These are phyloP conservation scores for Erodium moschatum DNA, from an alignment of 441 rosid species.

Conservation along the genomic window DNA sequence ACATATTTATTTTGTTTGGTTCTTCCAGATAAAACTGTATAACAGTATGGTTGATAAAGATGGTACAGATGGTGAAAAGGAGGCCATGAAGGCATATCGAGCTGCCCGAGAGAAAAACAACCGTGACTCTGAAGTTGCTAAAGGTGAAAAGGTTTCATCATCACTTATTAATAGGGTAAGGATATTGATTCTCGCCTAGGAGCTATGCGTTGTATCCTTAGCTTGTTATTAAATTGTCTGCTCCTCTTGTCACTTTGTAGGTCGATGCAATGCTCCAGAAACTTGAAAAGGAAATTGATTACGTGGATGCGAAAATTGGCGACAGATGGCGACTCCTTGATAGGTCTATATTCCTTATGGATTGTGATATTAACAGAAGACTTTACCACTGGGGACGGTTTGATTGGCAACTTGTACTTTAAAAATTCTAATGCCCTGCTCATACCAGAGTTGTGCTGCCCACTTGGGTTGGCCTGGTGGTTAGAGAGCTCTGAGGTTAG, in stretches of 20 bases:
- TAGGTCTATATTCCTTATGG: slow-evolving; percentile 30
- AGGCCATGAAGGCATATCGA: slow-evolving; percentile 55
- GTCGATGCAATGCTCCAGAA: slow-evolving; percentile 78
- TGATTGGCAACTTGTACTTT: no score
- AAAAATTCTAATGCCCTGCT: no score
- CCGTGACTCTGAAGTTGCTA: slow-evolving; percentile 36
- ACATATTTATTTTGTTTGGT: slow-evolving; percentile 14
- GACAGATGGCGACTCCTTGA: slow-evolving; percentile 71
- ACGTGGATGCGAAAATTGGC: slow-evolving; percentile 71
- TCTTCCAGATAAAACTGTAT: slow-evolving; percentile 59
- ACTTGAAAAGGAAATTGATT: slow-evolving; percentile 85
- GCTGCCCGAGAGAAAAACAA: slow-evolving; percentile 62
- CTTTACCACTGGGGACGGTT: no score
- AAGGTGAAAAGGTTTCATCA: slow-evolving; percentile 56
- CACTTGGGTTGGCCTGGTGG: no score
- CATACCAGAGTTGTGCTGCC: no score
- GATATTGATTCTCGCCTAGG: background rate
- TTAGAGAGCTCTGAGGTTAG: no score
- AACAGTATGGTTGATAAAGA: slow-evolving; percentile 65
- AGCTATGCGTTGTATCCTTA: background rate
- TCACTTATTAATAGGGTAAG: slow-evolving; percentile 65
- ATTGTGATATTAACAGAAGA: background rate
- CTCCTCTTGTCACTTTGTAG: slow-evolving; percentile 25
- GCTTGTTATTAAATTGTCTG: slow-evolving; percentile 18
- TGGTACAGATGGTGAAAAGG: slow-evolving; percentile 50